Percentiles rank a stretch among this genome's conserved stretches.
phyloP scores from a whole-genome alignment of 1,284 basidiomycete genomes.

The Leccinum subrobustum region DNA sequence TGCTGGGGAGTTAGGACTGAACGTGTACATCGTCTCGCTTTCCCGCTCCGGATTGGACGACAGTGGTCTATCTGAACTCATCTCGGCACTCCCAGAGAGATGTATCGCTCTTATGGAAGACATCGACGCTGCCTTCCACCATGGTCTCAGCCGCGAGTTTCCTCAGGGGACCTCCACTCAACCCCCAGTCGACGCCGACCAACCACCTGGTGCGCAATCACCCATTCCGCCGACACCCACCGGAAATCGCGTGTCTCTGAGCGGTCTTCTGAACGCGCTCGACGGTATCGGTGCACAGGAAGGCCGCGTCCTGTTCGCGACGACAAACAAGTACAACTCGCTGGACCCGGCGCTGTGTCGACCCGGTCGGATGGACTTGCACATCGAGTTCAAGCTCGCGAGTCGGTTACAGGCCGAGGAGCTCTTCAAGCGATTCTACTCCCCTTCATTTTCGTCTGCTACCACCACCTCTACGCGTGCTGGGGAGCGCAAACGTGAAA shows the following conservation, averaged over 20 bases:
- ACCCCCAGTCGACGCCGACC: background rate
- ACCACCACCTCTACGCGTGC: background rate
- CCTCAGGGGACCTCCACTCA: background rate
- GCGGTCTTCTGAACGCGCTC: conserved; percentile 71
- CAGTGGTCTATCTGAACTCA: conserved; percentile 53
- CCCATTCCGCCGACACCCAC: conserved; percentile 16
- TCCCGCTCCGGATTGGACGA: conserved; percentile 73
- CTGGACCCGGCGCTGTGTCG: conserved; percentile 73
- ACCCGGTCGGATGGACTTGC: conserved; percentile 80
- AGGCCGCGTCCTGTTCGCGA: conserved; percentile 74
- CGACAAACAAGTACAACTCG: conserved; percentile 66
- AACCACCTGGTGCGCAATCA: background rate
- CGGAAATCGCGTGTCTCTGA: conserved; percentile 50
- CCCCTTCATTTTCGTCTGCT: conserved; percentile 33
- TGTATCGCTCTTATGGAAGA: conserved; percentile 82
- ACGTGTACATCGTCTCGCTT: conserved; percentile 76
- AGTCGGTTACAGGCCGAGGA: conserved; percentile 63
- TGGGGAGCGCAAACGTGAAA: conserved; percentile 1
- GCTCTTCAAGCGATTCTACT: conserved; percentile 66
- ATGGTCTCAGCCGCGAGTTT: conserved; percentile 47
- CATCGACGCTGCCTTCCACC: conserved; percentile 71
- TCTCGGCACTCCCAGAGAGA: conserved; percentile 62
- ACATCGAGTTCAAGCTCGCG: conserved; percentile 69
- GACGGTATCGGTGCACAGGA: conserved; percentile 77
- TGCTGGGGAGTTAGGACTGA: conserved; percentile 71